Conservation (phyloP, 176 grass and related monocot genomes). For the Oryza glaberrima region DNA sequence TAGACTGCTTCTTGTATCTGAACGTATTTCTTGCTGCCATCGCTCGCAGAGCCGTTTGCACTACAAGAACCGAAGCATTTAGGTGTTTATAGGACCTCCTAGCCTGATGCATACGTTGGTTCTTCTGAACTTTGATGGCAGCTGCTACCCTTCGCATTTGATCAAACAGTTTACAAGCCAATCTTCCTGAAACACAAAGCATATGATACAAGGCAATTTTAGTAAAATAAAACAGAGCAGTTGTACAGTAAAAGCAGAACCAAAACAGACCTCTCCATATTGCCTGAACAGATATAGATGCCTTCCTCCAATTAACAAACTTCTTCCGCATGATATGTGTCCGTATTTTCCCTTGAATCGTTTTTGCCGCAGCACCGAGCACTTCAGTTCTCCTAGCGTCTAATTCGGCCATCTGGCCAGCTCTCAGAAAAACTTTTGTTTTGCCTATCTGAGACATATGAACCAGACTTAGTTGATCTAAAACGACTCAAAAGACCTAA, state of each 20-base stretch:
- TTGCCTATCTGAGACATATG: conserved; percentile 82
- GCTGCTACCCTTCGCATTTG: conserved; percentile 74
- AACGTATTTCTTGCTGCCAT: conserved; percentile 89
- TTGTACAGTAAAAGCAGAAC: conserved; percentile 27
- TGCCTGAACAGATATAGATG: conserved; percentile 82
- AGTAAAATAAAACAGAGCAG: conserved; percentile 21
- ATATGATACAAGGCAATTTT: conserved; percentile 28
- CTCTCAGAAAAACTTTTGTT: conserved; percentile 99
- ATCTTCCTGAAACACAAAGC: conserved; percentile 67
- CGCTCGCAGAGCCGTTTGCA: conserved; percentile 83
- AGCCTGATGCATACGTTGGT: conserved; percentile 70
- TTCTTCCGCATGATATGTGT: conserved; percentile 91
- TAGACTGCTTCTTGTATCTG: conserved; percentile 77
- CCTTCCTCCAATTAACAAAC: conserved; percentile 62
- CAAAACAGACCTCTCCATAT: conserved; percentile 87
- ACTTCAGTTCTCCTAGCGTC: conserved; percentile 97
- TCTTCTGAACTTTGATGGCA: conserved; percentile 93
- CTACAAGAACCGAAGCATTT: conserved; percentile 69
- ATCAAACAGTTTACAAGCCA: conserved; percentile 87
- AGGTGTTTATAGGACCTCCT: conserved; percentile 71
- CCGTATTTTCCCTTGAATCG: conserved; percentile 90
- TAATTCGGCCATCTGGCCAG: conserved; percentile 98
- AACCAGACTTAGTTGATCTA: conserved; percentile 35
- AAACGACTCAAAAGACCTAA: conserved; percentile 28
- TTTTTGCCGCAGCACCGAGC: conserved; percentile 84